Evolutionary conservation across 768 basidiomycete genomes (phyloP), one percentile per base, ranked within the genome.

Genomic region (Mycena capillaripes): DNA sequence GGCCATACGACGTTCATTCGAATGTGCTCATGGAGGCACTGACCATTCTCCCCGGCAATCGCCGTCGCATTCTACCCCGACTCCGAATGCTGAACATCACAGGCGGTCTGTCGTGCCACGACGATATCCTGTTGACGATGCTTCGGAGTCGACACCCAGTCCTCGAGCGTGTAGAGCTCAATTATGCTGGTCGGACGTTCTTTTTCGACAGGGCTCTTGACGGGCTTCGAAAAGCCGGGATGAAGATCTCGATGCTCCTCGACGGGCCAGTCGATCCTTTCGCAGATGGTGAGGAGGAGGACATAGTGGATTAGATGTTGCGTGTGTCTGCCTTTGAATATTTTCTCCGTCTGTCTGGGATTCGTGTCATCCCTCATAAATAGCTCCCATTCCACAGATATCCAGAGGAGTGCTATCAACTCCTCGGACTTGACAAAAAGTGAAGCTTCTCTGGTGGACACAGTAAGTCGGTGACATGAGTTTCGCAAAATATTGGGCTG

Each of bases 1-100:
- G 72, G 72, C 72, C 72, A 3, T 61, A 50, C 36, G 72, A 73
- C 25, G 68, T 73, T 5, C 72, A 73, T n/a, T 60, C 72, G 40
- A n/a, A 63, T 14, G 32, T 34, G n/a, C 34, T 73, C 7, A 73
- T 73, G 60, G 58, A 55, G 50, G 68, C 63, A 36, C 25, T 73
- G 34, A 73, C 72, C 21, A n/a, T 69, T 42, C 19, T 30, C 21
- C 58, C 63, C 8, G 11, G 38, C 38, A 10, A 10, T 2, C 38
- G 38, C 4, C 38, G 11, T 1, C 53, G 21, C 7, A 52, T 69
- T 19, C 58, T 73, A 3, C 72, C 72, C 16, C 19, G 19, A 3
- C 67, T 73, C 16, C 62, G 63, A 3, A 11, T 21, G 16, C 53
- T 73, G 11, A 70, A 34, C 27, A 53, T 73, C 59, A 73, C 72